These are phyloP conservation scores for Ophiocordyceps camponoti-leonardi DNA, from an alignment of 2,329 filamentous ascomycete genomes.

Conservation along the genomic window DNA sequence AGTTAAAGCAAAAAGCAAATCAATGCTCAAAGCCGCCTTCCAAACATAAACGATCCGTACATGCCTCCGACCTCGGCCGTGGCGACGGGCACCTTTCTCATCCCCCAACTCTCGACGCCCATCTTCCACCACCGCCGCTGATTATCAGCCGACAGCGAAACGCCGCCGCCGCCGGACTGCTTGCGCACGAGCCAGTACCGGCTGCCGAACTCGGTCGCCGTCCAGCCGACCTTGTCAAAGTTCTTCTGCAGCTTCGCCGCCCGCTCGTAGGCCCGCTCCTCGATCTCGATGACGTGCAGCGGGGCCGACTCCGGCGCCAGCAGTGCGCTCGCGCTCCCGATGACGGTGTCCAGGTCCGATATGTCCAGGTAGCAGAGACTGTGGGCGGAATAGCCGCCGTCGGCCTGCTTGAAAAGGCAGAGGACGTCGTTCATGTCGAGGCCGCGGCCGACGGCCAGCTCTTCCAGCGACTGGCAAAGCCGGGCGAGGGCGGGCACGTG, in stretches of 20 bases:
- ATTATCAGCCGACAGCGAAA: conserved; percentile 12
- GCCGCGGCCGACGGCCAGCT: conserved; percentile 55
- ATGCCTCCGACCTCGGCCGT: conserved; percentile 85
- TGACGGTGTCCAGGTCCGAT: conserved; percentile 42
- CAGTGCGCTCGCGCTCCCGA: conserved; percentile 40
- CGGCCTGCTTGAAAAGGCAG: conserved; percentile 38
- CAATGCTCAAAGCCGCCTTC: conserved; percentile 30
- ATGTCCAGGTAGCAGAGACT: conserved; percentile 61
- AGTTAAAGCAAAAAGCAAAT: too few relatives aligned
- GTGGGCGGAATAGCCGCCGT: conserved; percentile 25
- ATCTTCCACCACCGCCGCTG: conserved; percentile 61
- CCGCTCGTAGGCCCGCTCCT: conserved; percentile 47
- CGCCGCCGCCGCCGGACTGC: conserved; percentile 18
- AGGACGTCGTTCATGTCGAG: conserved; percentile 50
- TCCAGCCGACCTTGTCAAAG: conserved; percentile 50
- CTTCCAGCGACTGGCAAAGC: conserved; percentile 53
- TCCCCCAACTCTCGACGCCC: conserved; percentile 71
- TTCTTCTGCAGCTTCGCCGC: conserved; percentile 45
- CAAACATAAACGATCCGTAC: conserved; percentile 61
- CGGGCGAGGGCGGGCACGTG: conserved; percentile 48
- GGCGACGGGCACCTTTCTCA: conserved; percentile 82
- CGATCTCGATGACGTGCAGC: conserved; percentile 60
- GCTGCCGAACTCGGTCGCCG: conserved; percentile 49
- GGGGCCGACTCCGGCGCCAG: conserved; percentile 44
- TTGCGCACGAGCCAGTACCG: conserved; percentile 50